Evolutionary conservation across 169 alveolate genomes (phyloP).

Genomic region (Amoebophrya sp.): DNA sequence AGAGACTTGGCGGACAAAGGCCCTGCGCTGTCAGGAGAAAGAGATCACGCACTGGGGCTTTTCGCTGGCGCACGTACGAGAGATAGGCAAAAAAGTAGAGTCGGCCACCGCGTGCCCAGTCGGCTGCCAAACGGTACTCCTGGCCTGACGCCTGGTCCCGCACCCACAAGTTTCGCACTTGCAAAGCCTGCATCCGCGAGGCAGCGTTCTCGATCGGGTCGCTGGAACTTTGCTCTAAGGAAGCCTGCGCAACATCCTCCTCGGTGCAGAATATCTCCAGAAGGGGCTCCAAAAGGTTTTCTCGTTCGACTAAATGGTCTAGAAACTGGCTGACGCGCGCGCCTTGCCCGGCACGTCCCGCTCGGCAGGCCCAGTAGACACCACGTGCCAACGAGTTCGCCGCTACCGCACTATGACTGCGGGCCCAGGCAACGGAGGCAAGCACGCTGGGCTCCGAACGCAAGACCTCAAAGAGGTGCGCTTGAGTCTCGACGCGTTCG

Average conservation of each 20-base stretch:
- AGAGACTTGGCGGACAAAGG: neutral
- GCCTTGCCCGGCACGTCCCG: neutral
- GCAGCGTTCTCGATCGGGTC: no score
- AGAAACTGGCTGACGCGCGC: neutral
- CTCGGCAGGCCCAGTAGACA: slow-evolving; percentile 23
- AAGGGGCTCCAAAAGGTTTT: neutral
- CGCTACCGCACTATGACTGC: neutral
- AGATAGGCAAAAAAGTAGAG: neutral
- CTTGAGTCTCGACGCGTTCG: neutral
- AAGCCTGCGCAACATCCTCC: neutral
- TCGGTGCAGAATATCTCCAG: neutral
- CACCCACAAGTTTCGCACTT: neutral
- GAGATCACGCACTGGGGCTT: neutral
- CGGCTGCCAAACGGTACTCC: neutral
- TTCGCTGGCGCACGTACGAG: neutral
- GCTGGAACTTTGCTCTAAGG: no score
- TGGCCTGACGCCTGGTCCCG: neutral
- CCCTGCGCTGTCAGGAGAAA: neutral
- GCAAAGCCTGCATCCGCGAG: no score
- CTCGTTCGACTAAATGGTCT: neutral
- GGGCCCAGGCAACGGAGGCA: slow-evolving; percentile 13
- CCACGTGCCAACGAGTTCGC: neutral
- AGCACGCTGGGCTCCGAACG: neutral
- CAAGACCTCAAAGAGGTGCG: neutral
- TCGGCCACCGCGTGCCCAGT: neutral